phyloP scores from a whole-genome alignment of 306 rosid species.

The Pyrus betulifolia region DNA sequence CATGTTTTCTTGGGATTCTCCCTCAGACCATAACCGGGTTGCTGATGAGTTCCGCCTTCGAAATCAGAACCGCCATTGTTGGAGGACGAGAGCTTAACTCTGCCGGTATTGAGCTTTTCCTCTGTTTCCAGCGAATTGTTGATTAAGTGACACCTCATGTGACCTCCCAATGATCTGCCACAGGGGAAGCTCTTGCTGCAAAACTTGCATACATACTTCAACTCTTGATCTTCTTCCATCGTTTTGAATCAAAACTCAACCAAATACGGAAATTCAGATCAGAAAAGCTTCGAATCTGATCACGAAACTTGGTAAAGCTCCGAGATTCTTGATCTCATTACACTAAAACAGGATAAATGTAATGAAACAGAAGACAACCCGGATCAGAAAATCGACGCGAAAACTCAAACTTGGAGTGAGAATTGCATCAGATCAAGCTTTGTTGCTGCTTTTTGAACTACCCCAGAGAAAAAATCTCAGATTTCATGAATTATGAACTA shows the following conservation, averaged over 20 bases:
- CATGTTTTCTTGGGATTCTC: conserved; percentile 75
- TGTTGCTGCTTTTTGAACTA: conserved; percentile 9
- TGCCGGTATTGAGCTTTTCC: conserved; percentile 19
- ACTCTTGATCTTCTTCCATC: conserved; percentile 50
- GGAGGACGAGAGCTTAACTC: conserved; percentile 19
- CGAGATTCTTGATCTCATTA: conserved; percentile 31
- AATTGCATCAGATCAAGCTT: conserved; percentile 18
- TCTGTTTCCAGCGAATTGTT: conserved; percentile 30
- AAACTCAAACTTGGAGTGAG: conserved; percentile 21
- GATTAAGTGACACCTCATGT: conserved; percentile 83
- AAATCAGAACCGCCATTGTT: conserved; percentile 18
- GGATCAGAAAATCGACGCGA: conserved; percentile 42
- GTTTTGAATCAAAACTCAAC: background rate
- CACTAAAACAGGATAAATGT: conserved; percentile 15
- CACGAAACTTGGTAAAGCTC: conserved; percentile 33
- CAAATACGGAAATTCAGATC: conserved; percentile 1
- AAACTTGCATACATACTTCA: conserved; percentile 69
- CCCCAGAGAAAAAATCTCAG: conserved; percentile 21
- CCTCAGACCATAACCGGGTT: conserved; percentile 56
- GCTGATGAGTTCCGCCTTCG: conserved; percentile 22
- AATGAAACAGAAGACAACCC: conserved; percentile 27
- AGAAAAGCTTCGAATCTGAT: conserved; percentile 12
- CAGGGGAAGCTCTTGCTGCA: conserved; percentile 74
- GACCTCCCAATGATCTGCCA: conserved; percentile 93
- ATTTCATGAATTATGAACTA: conserved; percentile 5